These are phyloP conservation scores for Globisporangium nagaii DNA, from an alignment of 352 stramenopile genomes.

Conservation along the genomic window DNA sequence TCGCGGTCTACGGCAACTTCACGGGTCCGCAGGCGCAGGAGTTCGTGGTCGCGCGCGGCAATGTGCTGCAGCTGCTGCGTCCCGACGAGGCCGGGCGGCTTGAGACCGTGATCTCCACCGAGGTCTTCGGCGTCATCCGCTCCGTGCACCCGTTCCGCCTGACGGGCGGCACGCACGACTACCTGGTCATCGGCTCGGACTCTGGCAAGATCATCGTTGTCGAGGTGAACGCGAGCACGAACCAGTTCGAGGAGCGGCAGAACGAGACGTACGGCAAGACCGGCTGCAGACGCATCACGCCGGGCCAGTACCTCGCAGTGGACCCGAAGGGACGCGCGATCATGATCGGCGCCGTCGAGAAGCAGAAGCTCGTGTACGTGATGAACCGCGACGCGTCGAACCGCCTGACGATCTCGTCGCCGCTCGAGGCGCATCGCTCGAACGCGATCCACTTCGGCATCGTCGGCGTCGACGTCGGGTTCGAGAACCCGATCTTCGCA, in stretches of 20 bases:
- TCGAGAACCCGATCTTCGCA: constrained; percentile 99
- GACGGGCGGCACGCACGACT: constrained; percentile 90
- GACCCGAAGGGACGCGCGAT: constrained; percentile 97
- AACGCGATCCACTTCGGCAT: constrained; percentile 93
- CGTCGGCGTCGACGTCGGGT: constrained; percentile 96
- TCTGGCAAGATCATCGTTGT: constrained; percentile 95
- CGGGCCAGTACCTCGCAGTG: constrained; percentile 95
- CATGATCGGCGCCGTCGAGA: constrained; percentile 96
- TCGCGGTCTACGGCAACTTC: constrained; percentile 91
- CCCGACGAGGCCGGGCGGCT: constrained; percentile 68
- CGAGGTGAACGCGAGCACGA: constrained; percentile 84
- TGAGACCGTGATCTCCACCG: constrained; percentile 71
- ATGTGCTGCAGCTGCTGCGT: constrained; percentile 92
- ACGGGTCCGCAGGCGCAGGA: constrained; percentile 88
- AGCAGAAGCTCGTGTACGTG: constrained; percentile 99
- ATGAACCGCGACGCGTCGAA: constrained; percentile 95
- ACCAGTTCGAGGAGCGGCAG: constrained; percentile 84
- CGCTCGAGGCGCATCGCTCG: constrained; percentile 97
- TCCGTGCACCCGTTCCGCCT: constrained; percentile 88
- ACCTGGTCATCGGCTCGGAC: constrained; percentile 95
- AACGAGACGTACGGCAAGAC: constrained; percentile 96
- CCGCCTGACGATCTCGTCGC: constrained; percentile 95
- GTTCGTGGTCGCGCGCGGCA: constrained; percentile 92
- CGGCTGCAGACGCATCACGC: constrained; percentile 94
- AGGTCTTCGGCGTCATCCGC: constrained; percentile 91